Evolutionary conservation across 2,329 filamentous ascomycete genomes (phyloP).

Genomic region (Thelonectria olida): DNA sequence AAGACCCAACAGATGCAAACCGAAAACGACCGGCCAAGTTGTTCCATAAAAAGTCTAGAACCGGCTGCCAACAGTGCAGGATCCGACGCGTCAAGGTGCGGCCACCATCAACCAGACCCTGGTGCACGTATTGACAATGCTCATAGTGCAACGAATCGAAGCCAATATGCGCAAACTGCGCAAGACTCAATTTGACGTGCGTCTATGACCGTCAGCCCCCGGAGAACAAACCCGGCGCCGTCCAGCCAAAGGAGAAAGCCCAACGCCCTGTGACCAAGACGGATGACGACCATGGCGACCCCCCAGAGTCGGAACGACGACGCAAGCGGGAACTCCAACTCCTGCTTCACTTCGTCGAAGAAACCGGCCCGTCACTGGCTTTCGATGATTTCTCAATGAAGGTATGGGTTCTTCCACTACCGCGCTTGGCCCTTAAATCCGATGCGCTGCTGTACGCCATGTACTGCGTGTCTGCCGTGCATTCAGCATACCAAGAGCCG

Average conservation of each 20-base stretch:
- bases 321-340: conserved; percentile 17
- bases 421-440: neutral
- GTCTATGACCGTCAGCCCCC: conserved; percentile 10
- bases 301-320: conserved; percentile 12
- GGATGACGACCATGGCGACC: neutral
- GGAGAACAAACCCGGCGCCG: neutral
- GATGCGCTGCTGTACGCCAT: conserved; percentile 11
- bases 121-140: neutral
- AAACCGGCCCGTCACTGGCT: conserved; percentile 8
- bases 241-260: neutral
- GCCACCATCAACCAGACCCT: neutral
- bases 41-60: conserved; percentile 22
- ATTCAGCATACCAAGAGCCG: neutral
- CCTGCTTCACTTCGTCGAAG: conserved; percentile 4
- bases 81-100: conserved; percentile 18
- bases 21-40: conserved; percentile 15
- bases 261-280: neutral
- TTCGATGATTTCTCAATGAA: neutral
- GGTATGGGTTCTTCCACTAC: neutral
- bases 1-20: neutral
- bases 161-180: conserved; percentile 15
- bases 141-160: conserved; percentile 16
- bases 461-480: conserved; percentile 11
- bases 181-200: conserved; percentile 9
- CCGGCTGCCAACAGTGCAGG: conserved; percentile 19